Base-by-base conservation (phyloP, 2,329 filamentous ascomycete genomes). In the Diatrype stigma region DNA sequence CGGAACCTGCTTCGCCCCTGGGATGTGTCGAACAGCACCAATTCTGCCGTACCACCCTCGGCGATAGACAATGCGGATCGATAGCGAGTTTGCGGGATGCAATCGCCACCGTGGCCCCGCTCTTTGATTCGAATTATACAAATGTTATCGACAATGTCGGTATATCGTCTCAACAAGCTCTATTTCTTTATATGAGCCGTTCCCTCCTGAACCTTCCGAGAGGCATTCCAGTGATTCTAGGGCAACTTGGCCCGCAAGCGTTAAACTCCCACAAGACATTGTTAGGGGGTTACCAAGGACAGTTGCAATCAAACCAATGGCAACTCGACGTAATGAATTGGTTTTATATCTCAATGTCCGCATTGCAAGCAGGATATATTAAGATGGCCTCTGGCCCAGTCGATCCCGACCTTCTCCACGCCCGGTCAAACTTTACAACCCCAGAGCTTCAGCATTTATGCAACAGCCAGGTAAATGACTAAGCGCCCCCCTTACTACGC, bases 241-340 rank as follows among this genome's bases (percentile, higher is more conserved):
- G 8, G 17, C 37, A 42, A 23, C 40, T 42, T 22, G 40, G 21
- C 19, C 10, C 3, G 4, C 22, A 42, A 16, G 40, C 17, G 12
- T 17, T 42, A 10, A 6, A 42, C 6, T 42, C 40, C 10, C 2
- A 12, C 2, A 22, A 42, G 16, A 22, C 10, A 14, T 42, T 42
- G 21, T 1, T 42, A 17, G 11, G 2, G 12, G 40, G 21, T 16
- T 3, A 5, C 3, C 17, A 42, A 42, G 40, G 40, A 14, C 3
- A 17, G 19, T 1, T 42, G 21, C 21, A 17, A 42, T 23, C 40
- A 14, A 23, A 53, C 80, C 11, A 81, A 80, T 53, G 73, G 71
- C 0, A 47, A 23, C 32, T 34, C 23, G 45, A 47, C 22, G 45
- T 47, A 21, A 23, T 16, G n/a, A n/a, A 47, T 47, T 47, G 32